Evolutionary conservation across 2,329 filamentous ascomycete species (phyloP).

Genomic region (Colletotrichum orchidophilum): DNA sequence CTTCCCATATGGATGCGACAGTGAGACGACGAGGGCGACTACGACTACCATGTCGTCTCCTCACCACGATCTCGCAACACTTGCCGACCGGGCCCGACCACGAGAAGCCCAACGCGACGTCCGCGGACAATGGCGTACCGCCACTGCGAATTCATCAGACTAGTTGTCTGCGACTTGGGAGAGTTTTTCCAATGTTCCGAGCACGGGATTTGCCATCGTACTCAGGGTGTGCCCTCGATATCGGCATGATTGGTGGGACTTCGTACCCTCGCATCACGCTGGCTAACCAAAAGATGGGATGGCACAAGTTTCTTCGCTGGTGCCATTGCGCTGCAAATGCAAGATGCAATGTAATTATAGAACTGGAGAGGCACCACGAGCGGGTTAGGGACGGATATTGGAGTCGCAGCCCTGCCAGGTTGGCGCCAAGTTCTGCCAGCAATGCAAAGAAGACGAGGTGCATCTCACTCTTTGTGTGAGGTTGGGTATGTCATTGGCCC

Average conservation of each 20-base stretch:
- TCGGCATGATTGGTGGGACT: slow-evolving; percentile 21
- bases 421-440: slow-evolving; percentile 21
- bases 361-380: slow-evolving; percentile 2
- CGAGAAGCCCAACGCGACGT: background rate
- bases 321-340: slow-evolving; percentile 20
- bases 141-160: background rate
- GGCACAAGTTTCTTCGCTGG: background rate
- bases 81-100: slow-evolving; percentile 9
- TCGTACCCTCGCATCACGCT: background rate
- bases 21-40: background rate
- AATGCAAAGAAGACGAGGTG: slow-evolving; percentile 32
- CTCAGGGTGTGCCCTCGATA: background rate
- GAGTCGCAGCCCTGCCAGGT: slow-evolving; percentile 30
- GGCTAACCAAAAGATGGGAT: slow-evolving; percentile 15
- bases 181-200: slow-evolving; percentile 1
- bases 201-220: background rate
- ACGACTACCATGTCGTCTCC: background rate
- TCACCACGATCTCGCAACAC: background rate
- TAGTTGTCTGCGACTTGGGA: background rate
- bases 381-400: slow-evolving; percentile 10
- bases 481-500: slow-evolving; percentile 13
- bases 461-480: slow-evolving; percentile 23
- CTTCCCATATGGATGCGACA: background rate
- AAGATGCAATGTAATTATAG: slow-evolving; percentile 30
- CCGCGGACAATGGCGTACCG: background rate